Base-by-base conservation (phyloP, 2,329 filamentous ascomycete genomes). In the Pyrenochaeta sp. region DNA sequence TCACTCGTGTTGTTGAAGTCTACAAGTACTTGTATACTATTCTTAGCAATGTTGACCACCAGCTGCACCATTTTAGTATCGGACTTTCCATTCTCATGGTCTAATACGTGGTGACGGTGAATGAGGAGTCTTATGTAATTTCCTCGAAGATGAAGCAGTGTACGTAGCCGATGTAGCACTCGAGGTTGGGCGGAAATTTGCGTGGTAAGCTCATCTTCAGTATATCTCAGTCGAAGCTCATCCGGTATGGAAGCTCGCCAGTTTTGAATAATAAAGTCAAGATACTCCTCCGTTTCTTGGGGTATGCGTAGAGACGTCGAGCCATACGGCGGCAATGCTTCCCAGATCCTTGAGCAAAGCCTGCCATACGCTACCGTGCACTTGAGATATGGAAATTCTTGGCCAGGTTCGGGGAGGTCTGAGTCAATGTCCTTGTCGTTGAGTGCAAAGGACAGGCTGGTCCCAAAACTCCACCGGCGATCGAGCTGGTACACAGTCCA, bases 391-490 rank as follows among this genome's bases (percentile, higher is more conserved):
- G 63, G 63, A n/a, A 51, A 51, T 5, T 54, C 47, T 3, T 55
- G 46, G 0, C 52, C 63, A 12, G 63, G 63, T 17, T 66, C 63
- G 14, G 63, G 63, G 29, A 66, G 51, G 15, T 62, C 43, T 3
- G 58, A 52, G 29, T 66, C 63, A 21, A 66, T 64, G 17, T 66
- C 63, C 2, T 53, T 45, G 37, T 66, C 61, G 31, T 59, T 55
- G 1, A 66, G 47, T 10, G 61, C 63, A 29, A 66, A 66, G 0
- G 63, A 61, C 0, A 66, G 40, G 32, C 63, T 64, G 0, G 63
- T 66, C 7, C 63, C 63, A 30, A 66, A 66, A 29, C 61, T 64
- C 63, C 63, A 66, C 41, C 63, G 39, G 20, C 63, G 54, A 29
- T 66, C 63, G 11, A 66, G 45, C 27, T 58, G 49, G 32, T 66